Evolutionary conservation across 305 asterid species (phyloP).

Genomic region (Solanum aculeatissimum): DNA sequence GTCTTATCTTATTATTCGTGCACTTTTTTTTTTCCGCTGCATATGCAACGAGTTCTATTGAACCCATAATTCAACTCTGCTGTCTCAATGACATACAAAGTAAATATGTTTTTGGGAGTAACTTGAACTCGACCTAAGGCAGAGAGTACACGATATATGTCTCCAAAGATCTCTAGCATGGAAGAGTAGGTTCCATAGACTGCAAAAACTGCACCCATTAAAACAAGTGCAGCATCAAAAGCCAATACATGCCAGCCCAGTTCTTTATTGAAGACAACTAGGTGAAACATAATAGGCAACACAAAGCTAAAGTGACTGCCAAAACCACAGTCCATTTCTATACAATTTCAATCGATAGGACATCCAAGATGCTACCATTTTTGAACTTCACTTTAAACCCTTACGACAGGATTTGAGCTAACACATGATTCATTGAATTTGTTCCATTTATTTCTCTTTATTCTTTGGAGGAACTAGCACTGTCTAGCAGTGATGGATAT

Average conservation of each 20-base stretch:
- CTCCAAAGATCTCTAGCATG: constrained; percentile 1
- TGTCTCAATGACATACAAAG: background rate
- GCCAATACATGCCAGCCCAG: background rate
- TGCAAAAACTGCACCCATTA: constrained; percentile 3
- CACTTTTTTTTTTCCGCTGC: background rate
- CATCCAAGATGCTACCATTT: too few relatives aligned
- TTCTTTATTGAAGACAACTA: constrained; percentile 5
- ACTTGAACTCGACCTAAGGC: background rate
- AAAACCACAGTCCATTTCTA: constrained; percentile 7
- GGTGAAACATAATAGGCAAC: constrained; percentile 13
- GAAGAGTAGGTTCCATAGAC: constrained; percentile 10
- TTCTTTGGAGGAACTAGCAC: too few relatives aligned
- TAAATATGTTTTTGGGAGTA: background rate
- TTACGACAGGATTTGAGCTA: too few relatives aligned
- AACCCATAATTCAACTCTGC: background rate
- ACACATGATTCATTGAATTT: too few relatives aligned
- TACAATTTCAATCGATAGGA: too few relatives aligned
- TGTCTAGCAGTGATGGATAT: too few relatives aligned
- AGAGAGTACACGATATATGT: background rate
- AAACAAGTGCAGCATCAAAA: background rate
- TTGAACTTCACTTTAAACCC: too few relatives aligned
- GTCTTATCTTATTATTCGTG: background rate
- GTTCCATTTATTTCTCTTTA: too few relatives aligned
- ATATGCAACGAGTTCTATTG: background rate
- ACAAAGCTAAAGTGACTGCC: constrained; percentile 1